Evolutionary conservation across 306 rosid species (phyloP).

Genomic region (Datisca glomerata): DNA sequence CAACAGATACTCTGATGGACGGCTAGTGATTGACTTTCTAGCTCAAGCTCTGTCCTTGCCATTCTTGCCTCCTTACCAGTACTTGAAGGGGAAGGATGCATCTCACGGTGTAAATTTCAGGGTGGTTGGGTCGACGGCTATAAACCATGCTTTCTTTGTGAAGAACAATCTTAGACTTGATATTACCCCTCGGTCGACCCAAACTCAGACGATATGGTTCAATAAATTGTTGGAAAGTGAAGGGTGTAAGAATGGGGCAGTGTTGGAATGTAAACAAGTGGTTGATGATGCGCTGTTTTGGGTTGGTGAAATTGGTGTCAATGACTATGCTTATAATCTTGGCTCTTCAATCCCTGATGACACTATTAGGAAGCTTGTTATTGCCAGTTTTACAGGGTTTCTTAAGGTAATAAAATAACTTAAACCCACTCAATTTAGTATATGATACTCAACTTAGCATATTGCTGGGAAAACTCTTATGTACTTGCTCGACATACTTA

Average conservation of each 20-base stretch:
- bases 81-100: slow-evolving; percentile 19
- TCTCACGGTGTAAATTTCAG: slow-evolving; percentile 72
- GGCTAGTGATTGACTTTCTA: slow-evolving; percentile 75
- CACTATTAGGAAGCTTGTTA: slow-evolving; percentile 42
- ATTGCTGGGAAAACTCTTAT: too few relatives aligned
- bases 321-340: slow-evolving; percentile 80
- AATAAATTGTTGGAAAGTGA: slow-evolving; percentile 36
- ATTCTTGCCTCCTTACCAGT: slow-evolving; percentile 46
- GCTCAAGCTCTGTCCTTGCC: slow-evolving; percentile 68
- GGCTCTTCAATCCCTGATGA: slow-evolving; percentile 51
- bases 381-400: slow-evolving; percentile 29
- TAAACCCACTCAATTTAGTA: too few relatives aligned
- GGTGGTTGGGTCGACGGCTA: slow-evolving; percentile 85
- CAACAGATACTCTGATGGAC: slow-evolving; percentile 80
- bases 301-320: slow-evolving; percentile 98
- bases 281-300: slow-evolving; percentile 65
- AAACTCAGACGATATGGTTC: slow-evolving; percentile 73
- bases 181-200: slow-evolving; percentile 59
- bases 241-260: slow-evolving; percentile 27
- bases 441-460: too few relatives aligned
- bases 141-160: slow-evolving; percentile 60
- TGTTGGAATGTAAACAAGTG: slow-evolving; percentile 18
- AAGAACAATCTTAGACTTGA: slow-evolving; percentile 60
- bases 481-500: too few relatives aligned
- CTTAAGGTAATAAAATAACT: slow-evolving; percentile 71